A percentile compares a stretch with the other conserved stretches of the same genome.
These are phyloP conservation scores for Teunomyces aglyptinius DNA, from an alignment of 805 yeast genomes.

Conservation along the genomic window DNA sequence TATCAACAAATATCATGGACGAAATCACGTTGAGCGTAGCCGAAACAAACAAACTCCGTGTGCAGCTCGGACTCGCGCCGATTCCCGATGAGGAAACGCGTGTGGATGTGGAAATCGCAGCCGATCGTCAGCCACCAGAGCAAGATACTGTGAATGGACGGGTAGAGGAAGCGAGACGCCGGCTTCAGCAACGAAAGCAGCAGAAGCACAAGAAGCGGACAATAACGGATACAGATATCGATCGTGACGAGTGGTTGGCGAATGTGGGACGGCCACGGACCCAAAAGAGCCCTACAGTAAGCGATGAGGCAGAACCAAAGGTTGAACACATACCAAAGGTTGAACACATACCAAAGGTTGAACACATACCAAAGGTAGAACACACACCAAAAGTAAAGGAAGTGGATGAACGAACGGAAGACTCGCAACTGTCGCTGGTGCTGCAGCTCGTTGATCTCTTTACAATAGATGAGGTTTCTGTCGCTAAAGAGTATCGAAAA, in stretches of 20 bases:
- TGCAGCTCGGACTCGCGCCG: constrained; percentile 30
- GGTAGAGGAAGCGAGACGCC: constrained; percentile 17
- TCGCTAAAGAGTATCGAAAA: constrained; percentile 15
- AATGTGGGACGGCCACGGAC: constrained; percentile 17
- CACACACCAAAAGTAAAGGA: no score
- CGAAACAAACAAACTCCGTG: constrained; percentile 44
- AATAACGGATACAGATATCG: constrained; percentile 23
- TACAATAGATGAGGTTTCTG: constrained; percentile 8
- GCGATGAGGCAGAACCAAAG: no score
- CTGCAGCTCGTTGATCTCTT: no score
- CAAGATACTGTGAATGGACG: constrained; percentile 2
- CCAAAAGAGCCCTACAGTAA: no score
- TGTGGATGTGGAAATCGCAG: no score
- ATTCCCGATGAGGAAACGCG: background rate
- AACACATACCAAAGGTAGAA: no score
- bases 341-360: no score
- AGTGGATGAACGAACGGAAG: no score
- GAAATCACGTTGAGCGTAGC: constrained; percentile 29
- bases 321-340: no score
- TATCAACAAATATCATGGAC: background rate
- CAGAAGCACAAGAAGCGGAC: constrained; percentile 18
- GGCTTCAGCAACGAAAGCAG: constrained; percentile 20
- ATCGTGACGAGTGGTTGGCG: constrained; percentile 43
- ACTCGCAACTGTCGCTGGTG: no score
- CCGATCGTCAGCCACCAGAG: no score